phyloP scores from a whole-genome alignment of 139 green algal species.

The Gonium pectorale region DNA sequence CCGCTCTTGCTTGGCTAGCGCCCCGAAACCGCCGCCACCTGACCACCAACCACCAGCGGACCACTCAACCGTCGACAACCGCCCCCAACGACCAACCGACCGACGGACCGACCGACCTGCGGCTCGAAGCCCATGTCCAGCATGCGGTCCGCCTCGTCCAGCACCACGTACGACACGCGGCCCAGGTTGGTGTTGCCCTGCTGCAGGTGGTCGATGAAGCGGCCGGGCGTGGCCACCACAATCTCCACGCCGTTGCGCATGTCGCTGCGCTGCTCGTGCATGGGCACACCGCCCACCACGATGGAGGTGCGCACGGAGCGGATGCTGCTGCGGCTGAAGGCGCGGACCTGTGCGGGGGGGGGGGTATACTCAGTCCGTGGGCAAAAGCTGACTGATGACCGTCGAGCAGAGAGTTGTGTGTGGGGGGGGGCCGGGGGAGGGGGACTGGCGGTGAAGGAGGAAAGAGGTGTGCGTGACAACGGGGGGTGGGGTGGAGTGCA shows the following conservation, averaged over 20 bases:
- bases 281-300: slow-evolving; percentile 75
- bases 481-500: background rate
- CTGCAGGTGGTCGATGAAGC: slow-evolving; percentile 92
- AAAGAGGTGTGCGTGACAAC: background rate
- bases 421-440: too few species aligned
- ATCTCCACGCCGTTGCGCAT: slow-evolving; percentile 84
- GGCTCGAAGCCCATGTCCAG: slow-evolving; percentile 97
- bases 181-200: slow-evolving; percentile 79
- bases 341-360: slow-evolving; percentile 13
- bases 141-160: slow-evolving; percentile 97
- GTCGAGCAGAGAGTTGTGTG: too few species aligned
- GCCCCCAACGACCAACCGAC: too few species aligned
- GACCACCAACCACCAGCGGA: too few species aligned
- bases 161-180: slow-evolving; percentile 87
- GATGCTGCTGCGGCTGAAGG: slow-evolving; percentile 76
- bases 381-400: too few species aligned
- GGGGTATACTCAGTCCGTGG: too few species aligned
- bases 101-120: too few species aligned
- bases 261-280: slow-evolving; percentile 85
- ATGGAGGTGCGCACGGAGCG: slow-evolving; percentile 69
- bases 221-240: slow-evolving; percentile 86
- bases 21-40: too few species aligned
- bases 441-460: background rate
- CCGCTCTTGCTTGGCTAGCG: too few species aligned
- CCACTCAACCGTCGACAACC: too few species aligned